Percentiles rank a stretch among this genome's conserved stretches.
phyloP scores from a whole-genome alignment of 2,329 filamentous ascomycete genomes.

The Scleromitrula shiraiana region DNA sequence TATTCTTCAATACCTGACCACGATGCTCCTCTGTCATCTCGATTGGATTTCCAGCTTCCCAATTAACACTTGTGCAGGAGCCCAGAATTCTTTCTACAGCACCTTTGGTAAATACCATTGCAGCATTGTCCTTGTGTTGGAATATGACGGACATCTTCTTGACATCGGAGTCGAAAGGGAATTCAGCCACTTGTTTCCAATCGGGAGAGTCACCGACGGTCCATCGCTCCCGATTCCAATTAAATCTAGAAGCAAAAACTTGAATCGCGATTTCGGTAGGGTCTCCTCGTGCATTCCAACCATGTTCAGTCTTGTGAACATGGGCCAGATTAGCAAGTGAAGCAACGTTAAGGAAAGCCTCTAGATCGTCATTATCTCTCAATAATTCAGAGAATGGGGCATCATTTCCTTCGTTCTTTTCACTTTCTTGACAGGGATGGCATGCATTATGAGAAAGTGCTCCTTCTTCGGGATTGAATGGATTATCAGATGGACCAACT shows the following conservation, averaged over 20 bases:
- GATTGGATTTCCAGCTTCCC: constrained; percentile 35
- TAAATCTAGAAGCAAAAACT: constrained; percentile 63
- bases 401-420: not conserved
- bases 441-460: constrained; percentile 32
- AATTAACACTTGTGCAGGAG: constrained; percentile 45
- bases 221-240: constrained; percentile 49
- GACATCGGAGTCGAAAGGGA: constrained; percentile 65
- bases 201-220: constrained; percentile 40
- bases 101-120: constrained; percentile 53
- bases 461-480: constrained; percentile 43
- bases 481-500: constrained; percentile 41
- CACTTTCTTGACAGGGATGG: constrained; percentile 19
- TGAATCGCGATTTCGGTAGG: constrained; percentile 69
- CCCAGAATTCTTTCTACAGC: constrained; percentile 63
- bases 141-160: constrained; percentile 74
- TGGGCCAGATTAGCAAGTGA: constrained; percentile 59
- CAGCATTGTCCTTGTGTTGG: constrained; percentile 32
- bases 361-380: constrained; percentile 40
- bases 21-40: constrained; percentile 46
- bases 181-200: constrained; percentile 57
- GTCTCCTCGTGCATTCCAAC: constrained; percentile 58
- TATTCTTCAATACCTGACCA: constrained; percentile 53
- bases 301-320: constrained; percentile 43
- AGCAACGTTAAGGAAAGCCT: constrained; percentile 53
- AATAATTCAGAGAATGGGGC: constrained; percentile 28